Conservation (phyloP, 1,139 yeast genomes). For the Nakaseomyces sp. region DNA sequence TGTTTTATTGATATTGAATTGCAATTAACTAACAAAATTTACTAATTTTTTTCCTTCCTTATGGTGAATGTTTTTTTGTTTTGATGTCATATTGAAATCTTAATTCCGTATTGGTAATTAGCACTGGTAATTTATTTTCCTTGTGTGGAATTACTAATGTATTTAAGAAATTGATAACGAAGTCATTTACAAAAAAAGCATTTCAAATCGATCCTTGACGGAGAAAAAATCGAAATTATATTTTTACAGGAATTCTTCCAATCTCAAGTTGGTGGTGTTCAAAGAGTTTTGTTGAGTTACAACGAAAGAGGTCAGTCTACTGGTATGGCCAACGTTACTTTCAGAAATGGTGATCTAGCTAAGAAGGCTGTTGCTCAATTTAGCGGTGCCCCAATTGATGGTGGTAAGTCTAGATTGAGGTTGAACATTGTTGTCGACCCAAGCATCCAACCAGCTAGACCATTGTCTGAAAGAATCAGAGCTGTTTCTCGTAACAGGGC, state of each 20-base stretch:
- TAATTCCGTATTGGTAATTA: not conserved
- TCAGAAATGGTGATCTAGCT: slow-evolving; percentile 63
- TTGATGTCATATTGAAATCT: not conserved
- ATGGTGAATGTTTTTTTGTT: not conserved
- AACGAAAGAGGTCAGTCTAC: slow-evolving; percentile 84
- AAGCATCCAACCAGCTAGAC: slow-evolving; percentile 63
- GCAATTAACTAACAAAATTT: not conserved
- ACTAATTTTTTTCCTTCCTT: not conserved
- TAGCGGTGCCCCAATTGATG: slow-evolving; percentile 90
- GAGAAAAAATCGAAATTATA: not conserved
- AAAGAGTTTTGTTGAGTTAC: slow-evolving; percentile 62
- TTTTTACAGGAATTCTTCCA: slow-evolving; percentile 72
- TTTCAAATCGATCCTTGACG: slow-evolving; percentile 9
- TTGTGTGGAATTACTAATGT: not conserved
- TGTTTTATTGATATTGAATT: not conserved
- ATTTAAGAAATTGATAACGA: not conserved
- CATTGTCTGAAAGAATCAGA: slow-evolving; percentile 32
- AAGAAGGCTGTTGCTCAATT: slow-evolving; percentile 69
- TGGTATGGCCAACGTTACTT: slow-evolving; percentile 83
- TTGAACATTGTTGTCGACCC: slow-evolving; percentile 87
- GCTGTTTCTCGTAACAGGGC: slow-evolving; percentile 24
- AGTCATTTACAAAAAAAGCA: not conserved
- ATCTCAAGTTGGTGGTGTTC: slow-evolving; percentile 80
- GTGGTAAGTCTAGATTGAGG: slow-evolving; percentile 68
- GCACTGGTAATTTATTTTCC: not conserved